A percentile compares a stretch with the other conserved stretches of the same genome.
Conservation (phyloP, 75 land plant species). For the Selaginella moellendorffii region DNA sequence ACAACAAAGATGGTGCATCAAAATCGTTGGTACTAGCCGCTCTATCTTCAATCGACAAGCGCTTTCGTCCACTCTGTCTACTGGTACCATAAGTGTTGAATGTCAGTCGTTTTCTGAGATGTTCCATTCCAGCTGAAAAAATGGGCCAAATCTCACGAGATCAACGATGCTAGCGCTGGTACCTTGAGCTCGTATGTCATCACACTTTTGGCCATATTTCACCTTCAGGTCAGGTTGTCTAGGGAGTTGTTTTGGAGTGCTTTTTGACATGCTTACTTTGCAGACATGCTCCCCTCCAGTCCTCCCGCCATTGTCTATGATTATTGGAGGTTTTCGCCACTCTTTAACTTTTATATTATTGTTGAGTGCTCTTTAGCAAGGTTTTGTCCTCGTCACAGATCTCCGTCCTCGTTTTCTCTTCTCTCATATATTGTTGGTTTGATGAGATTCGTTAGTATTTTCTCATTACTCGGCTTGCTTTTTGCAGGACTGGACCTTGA, state of each 20-base stretch:
- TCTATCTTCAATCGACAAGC: neutral
- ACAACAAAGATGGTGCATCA: neutral
- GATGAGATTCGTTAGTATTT: no score
- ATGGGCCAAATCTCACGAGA: neutral
- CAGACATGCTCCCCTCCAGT: neutral
- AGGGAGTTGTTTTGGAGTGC: neutral
- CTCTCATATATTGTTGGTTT: no score
- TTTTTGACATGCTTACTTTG: neutral
- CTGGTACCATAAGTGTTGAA: neutral
- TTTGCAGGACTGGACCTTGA: neutral
- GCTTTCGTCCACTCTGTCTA: neutral
- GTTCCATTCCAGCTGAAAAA: neutral
- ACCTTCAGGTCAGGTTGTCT: neutral
- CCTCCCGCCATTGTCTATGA: neutral
- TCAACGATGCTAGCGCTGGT: neutral
- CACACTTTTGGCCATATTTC: neutral
- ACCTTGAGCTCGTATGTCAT: neutral
- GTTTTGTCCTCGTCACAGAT: neutral
- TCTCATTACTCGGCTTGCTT: neutral
- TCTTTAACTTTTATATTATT: neutral
- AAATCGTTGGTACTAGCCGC: neutral
- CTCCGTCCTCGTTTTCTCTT: no score
- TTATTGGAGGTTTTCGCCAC: neutral
- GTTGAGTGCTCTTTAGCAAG: neutral
- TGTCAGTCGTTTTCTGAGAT: neutral